phyloP scores from a whole-genome alignment of 164 flowering plant genomes.

The Akebia trifoliata region DNA sequence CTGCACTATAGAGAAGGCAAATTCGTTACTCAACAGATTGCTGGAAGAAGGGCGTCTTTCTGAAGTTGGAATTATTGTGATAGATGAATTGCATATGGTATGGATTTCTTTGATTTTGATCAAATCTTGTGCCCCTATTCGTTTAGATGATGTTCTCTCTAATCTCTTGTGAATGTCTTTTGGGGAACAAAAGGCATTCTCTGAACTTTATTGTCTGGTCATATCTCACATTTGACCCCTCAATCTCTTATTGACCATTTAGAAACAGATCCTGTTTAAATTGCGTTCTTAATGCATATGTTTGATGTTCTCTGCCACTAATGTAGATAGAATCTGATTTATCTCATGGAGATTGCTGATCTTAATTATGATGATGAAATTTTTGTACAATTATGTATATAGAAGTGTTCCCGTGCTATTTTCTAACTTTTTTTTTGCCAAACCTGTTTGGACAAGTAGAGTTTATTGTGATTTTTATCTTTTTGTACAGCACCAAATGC shows the following conservation, averaged over 20 bases:
- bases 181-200: not conserved
- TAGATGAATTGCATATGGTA: constrained; percentile 99
- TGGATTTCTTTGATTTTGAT: not conserved
- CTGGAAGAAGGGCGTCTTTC: constrained; percentile 96
- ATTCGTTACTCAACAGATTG: constrained; percentile 75
- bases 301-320: not conserved
- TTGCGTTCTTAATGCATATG: not conserved
- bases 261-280: not conserved
- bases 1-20: constrained; percentile 98
- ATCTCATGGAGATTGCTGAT: not conserved
- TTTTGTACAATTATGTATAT: not conserved
- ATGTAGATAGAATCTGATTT: not conserved
- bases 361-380: not conserved
- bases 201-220: not conserved
- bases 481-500: no score
- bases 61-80: constrained; percentile 92
- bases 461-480: no score
- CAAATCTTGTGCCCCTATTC: not conserved
- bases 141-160: not conserved
- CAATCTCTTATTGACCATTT: not conserved
- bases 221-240: not conserved
- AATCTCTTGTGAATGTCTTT: not conserved
- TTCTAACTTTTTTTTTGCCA: not conserved
- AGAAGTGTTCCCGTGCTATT: not conserved
- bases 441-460: not conserved